Conservation (phyloP, 257 asterid species). For the Eucommia ulmoides region DNA sequence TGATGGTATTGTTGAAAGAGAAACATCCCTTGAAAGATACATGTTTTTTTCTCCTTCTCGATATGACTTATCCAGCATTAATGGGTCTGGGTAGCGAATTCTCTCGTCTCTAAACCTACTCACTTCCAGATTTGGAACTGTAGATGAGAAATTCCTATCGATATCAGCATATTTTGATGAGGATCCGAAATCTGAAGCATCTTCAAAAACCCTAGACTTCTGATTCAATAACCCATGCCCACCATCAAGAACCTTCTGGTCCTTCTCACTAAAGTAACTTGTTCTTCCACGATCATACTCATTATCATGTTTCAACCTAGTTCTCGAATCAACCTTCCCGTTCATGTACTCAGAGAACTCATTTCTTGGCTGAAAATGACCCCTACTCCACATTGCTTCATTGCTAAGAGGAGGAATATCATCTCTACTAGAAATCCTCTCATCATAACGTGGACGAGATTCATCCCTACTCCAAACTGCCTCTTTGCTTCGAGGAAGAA, state of each 20-base stretch:
- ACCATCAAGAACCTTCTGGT: neutral
- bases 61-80: slow-evolving; percentile 7
- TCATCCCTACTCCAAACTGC: too few species aligned
- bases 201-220: neutral
- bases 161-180: slow-evolving; percentile 7
- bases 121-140: neutral
- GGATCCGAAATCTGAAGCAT: slow-evolving; percentile 4
- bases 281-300: slow-evolving; percentile 4
- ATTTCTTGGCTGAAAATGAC: slow-evolving; percentile 7
- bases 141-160: slow-evolving; percentile 5
- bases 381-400: too few species aligned
- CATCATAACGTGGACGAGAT: slow-evolving; percentile 3
- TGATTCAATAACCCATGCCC: slow-evolving; percentile 2
- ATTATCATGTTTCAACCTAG: slow-evolving; percentile 2
- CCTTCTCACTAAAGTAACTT: neutral
- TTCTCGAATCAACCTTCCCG: neutral
- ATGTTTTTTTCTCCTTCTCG: slow-evolving; percentile 10
- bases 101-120: slow-evolving; percentile 4
- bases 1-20: slow-evolving; percentile 5
- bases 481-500: neutral
- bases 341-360: slow-evolving; percentile 4
- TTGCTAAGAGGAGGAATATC: neutral
- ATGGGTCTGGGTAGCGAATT: slow-evolving; percentile 13
- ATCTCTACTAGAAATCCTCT: slow-evolving; percentile 3
- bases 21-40: slow-evolving; percentile 5